Evolutionary conservation across 345 rosid genomes (phyloP).

Genomic region (Gossypium longicalyx): DNA sequence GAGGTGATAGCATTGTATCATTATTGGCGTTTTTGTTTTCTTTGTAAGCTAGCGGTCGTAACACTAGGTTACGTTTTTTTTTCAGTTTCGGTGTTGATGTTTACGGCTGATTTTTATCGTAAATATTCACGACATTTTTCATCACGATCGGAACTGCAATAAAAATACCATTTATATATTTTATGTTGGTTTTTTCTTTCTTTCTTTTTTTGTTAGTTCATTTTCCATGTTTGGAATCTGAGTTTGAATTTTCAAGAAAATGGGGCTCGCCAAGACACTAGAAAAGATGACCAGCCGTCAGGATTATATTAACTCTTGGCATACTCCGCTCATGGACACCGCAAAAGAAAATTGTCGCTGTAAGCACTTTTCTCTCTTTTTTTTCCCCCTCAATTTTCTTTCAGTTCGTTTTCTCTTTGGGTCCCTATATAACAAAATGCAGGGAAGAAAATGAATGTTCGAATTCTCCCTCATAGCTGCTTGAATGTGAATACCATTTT

Average conservation of each 20-base stretch:
- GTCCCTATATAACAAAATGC: not conserved
- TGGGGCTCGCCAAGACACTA: not conserved
- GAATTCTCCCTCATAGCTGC: not conserved
- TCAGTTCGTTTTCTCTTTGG: not conserved
- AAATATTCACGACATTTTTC: too few species aligned
- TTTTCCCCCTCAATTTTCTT: not conserved
- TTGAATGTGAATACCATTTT: not conserved
- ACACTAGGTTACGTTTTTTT: not conserved
- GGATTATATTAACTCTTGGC: conserved; percentile 41
- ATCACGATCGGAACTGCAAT: not conserved
- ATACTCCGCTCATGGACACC: conserved; percentile 34
- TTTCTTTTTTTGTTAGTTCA: not conserved
- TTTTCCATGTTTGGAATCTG: not conserved
- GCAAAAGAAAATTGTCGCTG: conserved; percentile 32
- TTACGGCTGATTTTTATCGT: not conserved
- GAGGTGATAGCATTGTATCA: not conserved
- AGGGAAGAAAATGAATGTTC: not conserved
- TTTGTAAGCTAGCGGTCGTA: not conserved
- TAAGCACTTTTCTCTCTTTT: not conserved
- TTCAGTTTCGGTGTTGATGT: not conserved
- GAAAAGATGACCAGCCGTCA: not conserved
- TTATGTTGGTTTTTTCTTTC: not conserved
- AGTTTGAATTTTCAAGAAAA: not conserved
- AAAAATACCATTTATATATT: not conserved
- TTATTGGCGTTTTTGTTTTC: not conserved